Evolutionary conservation across 2,329 filamentous ascomycete genomes (phyloP).

Genomic region (Sporothrix humicola): DNA sequence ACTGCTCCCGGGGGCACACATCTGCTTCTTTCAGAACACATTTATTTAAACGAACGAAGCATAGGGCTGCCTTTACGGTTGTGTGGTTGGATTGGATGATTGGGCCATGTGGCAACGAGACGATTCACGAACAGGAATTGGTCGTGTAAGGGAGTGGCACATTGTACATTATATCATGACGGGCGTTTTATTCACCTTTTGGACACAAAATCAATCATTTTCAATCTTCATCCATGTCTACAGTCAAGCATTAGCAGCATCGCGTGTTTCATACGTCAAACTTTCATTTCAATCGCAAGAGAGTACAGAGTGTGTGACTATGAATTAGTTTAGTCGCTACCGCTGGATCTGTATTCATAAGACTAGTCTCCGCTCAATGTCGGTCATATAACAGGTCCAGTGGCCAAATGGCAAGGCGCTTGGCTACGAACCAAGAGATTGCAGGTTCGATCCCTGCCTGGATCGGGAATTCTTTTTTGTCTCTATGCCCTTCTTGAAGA

Average conservation of each 20-base stretch:
- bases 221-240: background rate
- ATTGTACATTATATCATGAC: slow-evolving; percentile 32
- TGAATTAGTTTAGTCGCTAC: background rate
- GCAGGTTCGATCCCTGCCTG: slow-evolving; percentile 48
- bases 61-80: too few species aligned
- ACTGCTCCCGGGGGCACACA: too few species aligned
- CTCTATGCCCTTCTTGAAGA: background rate
- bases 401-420: slow-evolving; percentile 47
- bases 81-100: too few species aligned
- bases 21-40: too few species aligned
- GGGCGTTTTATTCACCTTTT: slow-evolving; percentile 27
- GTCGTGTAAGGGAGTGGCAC: background rate
- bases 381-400: slow-evolving; percentile 35
- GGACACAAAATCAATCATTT: slow-evolving; percentile 17
- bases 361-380: too few species aligned
- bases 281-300: background rate
- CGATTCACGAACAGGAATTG: background rate
- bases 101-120: background rate
- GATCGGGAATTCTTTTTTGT: slow-evolving; percentile 33
- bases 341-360: background rate
- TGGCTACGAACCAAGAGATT: slow-evolving; percentile 49
- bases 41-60: too few species aligned
- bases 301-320: too few species aligned
- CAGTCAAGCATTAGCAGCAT: background rate
- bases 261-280: background rate